Evolutionary conservation across 2,329 filamentous ascomycete genomes (phyloP).

Genomic region (Fusarium palustre): DNA sequence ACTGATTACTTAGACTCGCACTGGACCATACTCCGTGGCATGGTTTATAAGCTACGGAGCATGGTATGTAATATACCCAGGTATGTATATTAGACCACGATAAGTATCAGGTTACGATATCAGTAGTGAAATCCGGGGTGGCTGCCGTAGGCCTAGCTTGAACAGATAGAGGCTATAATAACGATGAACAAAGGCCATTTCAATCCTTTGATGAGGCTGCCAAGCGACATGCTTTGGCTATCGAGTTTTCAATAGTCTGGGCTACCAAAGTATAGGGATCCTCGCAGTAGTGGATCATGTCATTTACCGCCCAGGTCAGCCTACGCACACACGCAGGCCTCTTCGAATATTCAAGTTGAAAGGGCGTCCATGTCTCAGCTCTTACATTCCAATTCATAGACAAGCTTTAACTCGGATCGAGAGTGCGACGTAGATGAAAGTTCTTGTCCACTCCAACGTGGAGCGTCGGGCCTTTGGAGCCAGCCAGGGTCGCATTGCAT

Average conservation of each 20-base stretch:
- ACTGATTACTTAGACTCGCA: background rate
- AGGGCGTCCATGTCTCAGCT: constrained; percentile 12
- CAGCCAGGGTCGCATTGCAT: constrained; percentile 26
- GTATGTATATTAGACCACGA: background rate
- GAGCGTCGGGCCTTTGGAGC: constrained; percentile 2
- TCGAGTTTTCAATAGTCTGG: background rate
- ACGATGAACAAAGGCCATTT: background rate
- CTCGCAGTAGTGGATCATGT: background rate
- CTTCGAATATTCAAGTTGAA: background rate
- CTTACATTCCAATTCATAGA: constrained; percentile 9
- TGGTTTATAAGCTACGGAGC: background rate
- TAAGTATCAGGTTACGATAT: background rate
- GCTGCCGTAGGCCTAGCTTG: background rate
- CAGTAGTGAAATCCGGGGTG: background rate
- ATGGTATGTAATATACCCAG: background rate
- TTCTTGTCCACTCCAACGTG: background rate
- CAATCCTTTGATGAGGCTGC: background rate
- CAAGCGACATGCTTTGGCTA: background rate
- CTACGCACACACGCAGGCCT: background rate
- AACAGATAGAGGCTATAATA: background rate
- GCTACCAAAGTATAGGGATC: background rate
- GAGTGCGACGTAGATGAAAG: background rate
- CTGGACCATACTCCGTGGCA: background rate
- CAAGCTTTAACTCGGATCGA: constrained; percentile 17
- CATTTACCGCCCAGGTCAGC: background rate